phyloP scores from a whole-genome alignment of 2,329 filamentous ascomycete genomes.

The Pleurostoma richardsiae region DNA sequence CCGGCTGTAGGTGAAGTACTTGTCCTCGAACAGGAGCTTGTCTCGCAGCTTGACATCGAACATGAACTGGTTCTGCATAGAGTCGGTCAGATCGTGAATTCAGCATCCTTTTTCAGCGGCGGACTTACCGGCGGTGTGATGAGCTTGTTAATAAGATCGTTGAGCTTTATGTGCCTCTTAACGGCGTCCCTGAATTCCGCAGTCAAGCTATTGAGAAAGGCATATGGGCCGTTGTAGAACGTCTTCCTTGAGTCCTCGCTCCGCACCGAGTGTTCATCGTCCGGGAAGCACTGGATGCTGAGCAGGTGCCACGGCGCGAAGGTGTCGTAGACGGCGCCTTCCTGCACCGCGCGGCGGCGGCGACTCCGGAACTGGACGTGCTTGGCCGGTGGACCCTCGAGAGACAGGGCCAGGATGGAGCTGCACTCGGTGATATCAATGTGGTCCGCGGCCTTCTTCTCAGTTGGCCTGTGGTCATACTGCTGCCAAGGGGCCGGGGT shows the following conservation, averaged over 20 bases:
- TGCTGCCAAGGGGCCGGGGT: slow-evolving; percentile 56
- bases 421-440: slow-evolving; percentile 56
- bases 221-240: slow-evolving; percentile 56
- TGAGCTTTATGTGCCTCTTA: slow-evolving; percentile 52
- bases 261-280: slow-evolving; percentile 51
- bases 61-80: slow-evolving; percentile 44
- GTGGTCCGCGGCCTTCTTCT: slow-evolving; percentile 37
- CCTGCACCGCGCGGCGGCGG: slow-evolving; percentile 34
- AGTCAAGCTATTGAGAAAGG: slow-evolving; percentile 53
- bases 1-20: slow-evolving; percentile 54
- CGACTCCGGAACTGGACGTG: slow-evolving; percentile 44
- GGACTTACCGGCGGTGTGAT: slow-evolving; percentile 49
- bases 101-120: not conserved
- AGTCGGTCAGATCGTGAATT: not conserved
- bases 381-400: slow-evolving; percentile 45
- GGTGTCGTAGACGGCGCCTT: slow-evolving; percentile 51
- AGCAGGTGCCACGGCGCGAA: slow-evolving; percentile 58
- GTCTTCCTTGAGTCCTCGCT: slow-evolving; percentile 49
- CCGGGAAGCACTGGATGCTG: slow-evolving; percentile 53
- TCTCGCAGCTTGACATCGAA: slow-evolving; percentile 51
- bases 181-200: slow-evolving; percentile 57
- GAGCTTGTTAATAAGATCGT: slow-evolving; percentile 50
- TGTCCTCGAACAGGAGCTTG: slow-evolving; percentile 56
- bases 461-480: slow-evolving; percentile 39
- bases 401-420: slow-evolving; percentile 52